These are phyloP conservation scores for Talaromyces wortmannii DNA, from an alignment of 495 filamentous ascomycete genomes.

Conservation along the genomic window DNA sequence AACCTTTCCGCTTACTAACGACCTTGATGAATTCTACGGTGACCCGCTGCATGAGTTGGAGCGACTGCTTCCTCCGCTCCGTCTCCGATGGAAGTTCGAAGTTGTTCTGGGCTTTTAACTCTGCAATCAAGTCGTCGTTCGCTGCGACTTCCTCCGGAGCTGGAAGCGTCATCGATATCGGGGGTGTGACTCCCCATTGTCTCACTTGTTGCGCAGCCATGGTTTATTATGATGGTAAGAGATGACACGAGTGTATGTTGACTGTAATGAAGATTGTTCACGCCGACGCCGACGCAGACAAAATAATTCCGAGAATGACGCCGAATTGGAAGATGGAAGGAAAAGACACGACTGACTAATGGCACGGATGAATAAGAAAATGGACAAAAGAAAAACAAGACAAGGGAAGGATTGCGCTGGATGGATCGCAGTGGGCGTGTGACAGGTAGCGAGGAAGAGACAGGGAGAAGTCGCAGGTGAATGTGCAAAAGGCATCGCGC, in stretches of 20 bases:
- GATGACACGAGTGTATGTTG: neutral
- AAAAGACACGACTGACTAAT: neutral
- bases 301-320: neutral
- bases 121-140: conserved; percentile 71
- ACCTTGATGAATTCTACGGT: conserved; percentile 76
- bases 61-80: conserved; percentile 54
- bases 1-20: conserved; percentile 68
- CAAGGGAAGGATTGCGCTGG: neutral
- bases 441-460: too few species aligned
- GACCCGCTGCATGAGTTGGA: conserved; percentile 68
- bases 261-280: neutral
- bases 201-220: conserved; percentile 40
- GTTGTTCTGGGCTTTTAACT: conserved; percentile 77
- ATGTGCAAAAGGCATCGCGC: too few species aligned
- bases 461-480: too few species aligned
- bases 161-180: conserved; percentile 71
- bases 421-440: neutral
- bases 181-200: conserved; percentile 77
- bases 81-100: conserved; percentile 80
- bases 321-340: neutral
- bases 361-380: neutral
- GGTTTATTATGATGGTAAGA: conserved; percentile 24
- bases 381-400: neutral
- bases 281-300: neutral
- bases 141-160: conserved; percentile 65